These are phyloP conservation scores for Fagopyrum tataricum DNA, from an alignment of 148 eudicot species.

Conservation along the genomic window DNA sequence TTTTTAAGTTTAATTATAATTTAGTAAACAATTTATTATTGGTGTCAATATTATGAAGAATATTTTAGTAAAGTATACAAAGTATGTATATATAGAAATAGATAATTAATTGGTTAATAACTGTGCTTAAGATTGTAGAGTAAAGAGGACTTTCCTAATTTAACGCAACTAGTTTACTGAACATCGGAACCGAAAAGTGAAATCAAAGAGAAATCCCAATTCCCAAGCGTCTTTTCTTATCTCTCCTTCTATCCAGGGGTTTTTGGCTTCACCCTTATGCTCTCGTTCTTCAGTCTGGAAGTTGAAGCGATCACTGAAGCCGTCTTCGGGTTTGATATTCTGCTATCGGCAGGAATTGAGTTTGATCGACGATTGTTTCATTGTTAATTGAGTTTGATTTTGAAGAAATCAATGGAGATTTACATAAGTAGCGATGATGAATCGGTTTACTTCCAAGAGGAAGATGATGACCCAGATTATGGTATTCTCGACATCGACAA, in stretches of 20 bases:
- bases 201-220: slow-evolving; percentile 8
- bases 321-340: neutral
- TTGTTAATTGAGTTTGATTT: neutral
- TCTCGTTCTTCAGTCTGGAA: neutral
- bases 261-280: slow-evolving; percentile 16
- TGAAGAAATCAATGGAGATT: slow-evolving; percentile 25
- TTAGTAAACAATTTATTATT: too few relatives aligned
- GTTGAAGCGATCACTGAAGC: neutral
- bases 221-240: too few relatives aligned
- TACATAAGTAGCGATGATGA: slow-evolving; percentile 29
- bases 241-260: slow-evolving; percentile 21
- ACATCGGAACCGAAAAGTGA: too few relatives aligned
- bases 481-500: slow-evolving; percentile 20
- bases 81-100: too few relatives aligned
- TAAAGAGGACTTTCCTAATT: too few relatives aligned
- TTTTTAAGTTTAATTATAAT: too few relatives aligned
- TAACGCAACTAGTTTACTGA: too few relatives aligned
- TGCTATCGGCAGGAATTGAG: neutral
- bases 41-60: too few relatives aligned
- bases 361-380: neutral
- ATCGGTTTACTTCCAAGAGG: slow-evolving; percentile 21
- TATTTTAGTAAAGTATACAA: too few relatives aligned
- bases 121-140: too few relatives aligned
- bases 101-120: too few relatives aligned
- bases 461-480: slow-evolving; percentile 21